These are phyloP conservation scores for Xylaria telfairii DNA, from an alignment of 495 filamentous ascomycete species.

Conservation along the genomic window DNA sequence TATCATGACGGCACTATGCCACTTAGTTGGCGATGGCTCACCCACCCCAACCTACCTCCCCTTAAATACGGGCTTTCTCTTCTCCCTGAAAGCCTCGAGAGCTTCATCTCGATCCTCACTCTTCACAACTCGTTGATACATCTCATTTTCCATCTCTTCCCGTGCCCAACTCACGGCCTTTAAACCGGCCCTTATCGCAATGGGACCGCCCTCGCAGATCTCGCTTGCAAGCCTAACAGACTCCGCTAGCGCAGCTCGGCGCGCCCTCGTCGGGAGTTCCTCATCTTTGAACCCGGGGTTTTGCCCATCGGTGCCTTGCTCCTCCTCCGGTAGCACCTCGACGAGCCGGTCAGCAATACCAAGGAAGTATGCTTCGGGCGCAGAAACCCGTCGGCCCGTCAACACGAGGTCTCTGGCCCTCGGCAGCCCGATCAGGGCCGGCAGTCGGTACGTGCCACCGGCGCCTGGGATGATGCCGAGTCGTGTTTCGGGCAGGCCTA, in stretches of 20 bases:
- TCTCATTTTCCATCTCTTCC: slow-evolving; percentile 74
- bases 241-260: slow-evolving; percentile 69
- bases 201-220: slow-evolving; percentile 86
- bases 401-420: slow-evolving; percentile 84
- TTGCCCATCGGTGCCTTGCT: slow-evolving; percentile 44
- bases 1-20: neutral
- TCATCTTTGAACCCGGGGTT: slow-evolving; percentile 43
- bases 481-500: slow-evolving; percentile 88
- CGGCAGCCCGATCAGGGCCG: slow-evolving; percentile 71
- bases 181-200: slow-evolving; percentile 75
- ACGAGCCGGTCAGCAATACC: slow-evolving; percentile 86
- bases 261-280: slow-evolving; percentile 51
- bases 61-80: slow-evolving; percentile 84
- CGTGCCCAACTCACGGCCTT: slow-evolving; percentile 70
- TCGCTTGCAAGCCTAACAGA: slow-evolving; percentile 78
- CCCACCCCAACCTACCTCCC: slow-evolving; percentile 53
- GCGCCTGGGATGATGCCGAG: slow-evolving; percentile 94
- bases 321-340: slow-evolving; percentile 66
- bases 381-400: slow-evolving; percentile 80
- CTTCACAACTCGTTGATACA: slow-evolving; percentile 78
- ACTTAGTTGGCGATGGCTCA: neutral
- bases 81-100: slow-evolving; percentile 84
- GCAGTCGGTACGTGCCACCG: slow-evolving; percentile 87
- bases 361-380: slow-evolving; percentile 79
- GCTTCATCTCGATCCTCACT: slow-evolving; percentile 90